Base-by-base conservation (phyloP, 768 basidiomycete genomes). In the Obba rivulosa region DNA sequence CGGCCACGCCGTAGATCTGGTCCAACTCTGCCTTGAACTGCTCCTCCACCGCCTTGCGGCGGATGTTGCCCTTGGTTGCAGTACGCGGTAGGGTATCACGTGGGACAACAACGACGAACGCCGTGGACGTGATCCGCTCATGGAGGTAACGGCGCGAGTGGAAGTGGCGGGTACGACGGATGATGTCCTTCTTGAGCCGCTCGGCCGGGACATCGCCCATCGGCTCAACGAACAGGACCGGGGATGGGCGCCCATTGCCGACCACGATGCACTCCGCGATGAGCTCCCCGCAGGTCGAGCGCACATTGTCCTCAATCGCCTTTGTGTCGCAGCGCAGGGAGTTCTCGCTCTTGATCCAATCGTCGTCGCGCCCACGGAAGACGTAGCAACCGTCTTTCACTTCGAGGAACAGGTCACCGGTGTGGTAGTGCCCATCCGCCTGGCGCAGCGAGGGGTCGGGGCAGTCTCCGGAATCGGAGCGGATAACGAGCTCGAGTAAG, bases 271-370 rank as follows among this genome's bases (percentile, higher is more conserved):
- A 89, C 52, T 85, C 82, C 5, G 78, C 72, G 56, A 90, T 79
- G 49, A 88, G 69, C 36, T 75, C 69, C 2, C 69, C 75, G 62
- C 87, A 91, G 53, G 77, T 81, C 34, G 72, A 66, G 39, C 83
- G 79, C 17, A 81, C 73, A 56, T 87, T 85, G 52, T 91, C 85
- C 66, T 90, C 87, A 57, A 91, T 87, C 31, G 86, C 77, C 75
- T 79, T 81, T 43, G 87, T 87, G 58, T 90, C 87, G 58, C 87
- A 88, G 44, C 87, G 77, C 52, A 88, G 68, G 59, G 85, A 82
- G 60, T 79, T 85, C 60, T 86, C 83, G 34, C 81, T 82, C 69
- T 89, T 90, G 63, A 90, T 89, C 87, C 87, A 88, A 64, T 90
- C 87, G 56, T 90, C 87, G 51, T 87, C 79, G 36, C 87, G 78